Base-by-base conservation (phyloP, 495 filamentous ascomycete genomes). In the Mytilinidion resinicola region DNA sequence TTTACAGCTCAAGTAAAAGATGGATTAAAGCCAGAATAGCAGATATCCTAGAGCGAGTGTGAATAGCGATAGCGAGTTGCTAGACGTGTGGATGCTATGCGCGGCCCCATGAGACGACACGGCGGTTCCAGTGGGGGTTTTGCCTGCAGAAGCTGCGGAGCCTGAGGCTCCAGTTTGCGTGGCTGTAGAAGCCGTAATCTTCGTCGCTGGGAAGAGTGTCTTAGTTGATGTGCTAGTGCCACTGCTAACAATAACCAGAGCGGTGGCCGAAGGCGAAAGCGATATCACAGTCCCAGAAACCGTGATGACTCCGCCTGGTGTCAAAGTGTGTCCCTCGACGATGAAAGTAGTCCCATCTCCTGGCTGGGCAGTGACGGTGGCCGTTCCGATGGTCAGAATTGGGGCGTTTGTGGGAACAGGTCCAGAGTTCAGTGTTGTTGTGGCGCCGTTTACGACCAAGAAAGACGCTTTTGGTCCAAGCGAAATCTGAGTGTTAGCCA, bases 281-380 rank as follows among this genome's bases (percentile, higher is more conserved):
- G 53, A 63, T 38, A 74, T 70, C 0, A 66, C 69, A 8, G 68
- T 64, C 8, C 72, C 72, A 30, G 54, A 48, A 0, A 72, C 66
- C 0, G 67, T 73, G 20, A 73, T 69, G 9, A 60, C 58, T 12
- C 72, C 72, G 4, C 72, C 72, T 12, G 72, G 69, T 0, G 65
- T 69, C 35, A 74, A 49, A 1, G 69, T 68, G 25, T 67, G 63
- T 9, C 68, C 68, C 7, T 25, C 64, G 14, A 73, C 70, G 21
- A 68, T 37, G 56, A 63, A 74, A 3, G 67, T 69, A 4, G 61
- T 64, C 0, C 64, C 68, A 9, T 38, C 51, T 19, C 66, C 68
- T 14, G 53, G 15, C 3, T 38, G 9, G 9, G 71, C 65, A 17
- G 68, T 62, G 51, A 62, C 70, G 4, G 61, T 66, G 12, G 48